Conservation (phyloP, 352 stramenopile genomes). For the Globisporangium spinosum region DNA sequence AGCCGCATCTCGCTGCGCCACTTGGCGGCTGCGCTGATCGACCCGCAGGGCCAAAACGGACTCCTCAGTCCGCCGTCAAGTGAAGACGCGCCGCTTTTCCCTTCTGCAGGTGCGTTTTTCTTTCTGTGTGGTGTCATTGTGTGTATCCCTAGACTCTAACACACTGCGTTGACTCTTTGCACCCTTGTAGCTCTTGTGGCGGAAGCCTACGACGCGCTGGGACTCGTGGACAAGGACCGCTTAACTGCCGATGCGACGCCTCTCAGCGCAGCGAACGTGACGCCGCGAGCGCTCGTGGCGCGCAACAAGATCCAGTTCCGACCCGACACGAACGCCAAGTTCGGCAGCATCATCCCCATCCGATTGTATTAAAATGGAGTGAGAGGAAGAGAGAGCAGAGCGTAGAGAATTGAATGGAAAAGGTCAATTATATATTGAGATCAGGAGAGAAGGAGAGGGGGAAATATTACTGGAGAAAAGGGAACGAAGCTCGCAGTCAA, state of each 20-base stretch:
- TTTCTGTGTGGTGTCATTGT: background rate
- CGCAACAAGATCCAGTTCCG: conserved; percentile 35
- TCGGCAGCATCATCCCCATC: conserved; percentile 67
- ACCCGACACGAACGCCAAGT: conserved; percentile 29
- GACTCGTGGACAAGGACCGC: conserved; percentile 40
- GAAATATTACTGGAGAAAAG: conserved; percentile 8
- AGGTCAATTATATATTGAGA: conserved; percentile 13
- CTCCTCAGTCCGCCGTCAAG: background rate
- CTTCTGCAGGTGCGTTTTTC: conserved; percentile 37
- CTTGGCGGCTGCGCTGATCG: conserved; percentile 44
- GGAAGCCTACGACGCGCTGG: conserved; percentile 68
- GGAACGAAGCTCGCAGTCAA: background rate
- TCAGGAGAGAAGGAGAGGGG: conserved; percentile 10
- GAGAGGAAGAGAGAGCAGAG: background rate
- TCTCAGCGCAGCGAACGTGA: conserved; percentile 36
- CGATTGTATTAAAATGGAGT: conserved; percentile 29
- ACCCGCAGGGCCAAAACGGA: conserved; percentile 21
- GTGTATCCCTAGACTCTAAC: background rate
- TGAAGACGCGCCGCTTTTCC: conserved; percentile 29
- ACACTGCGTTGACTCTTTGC: background rate
- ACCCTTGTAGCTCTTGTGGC: conserved; percentile 43
- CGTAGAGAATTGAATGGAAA: conserved; percentile 1
- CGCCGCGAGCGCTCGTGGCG: conserved; percentile 43
- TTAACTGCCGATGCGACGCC: conserved; percentile 28
- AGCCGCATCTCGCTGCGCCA: conserved; percentile 68